Evolutionary conservation across 139 green algal species (phyloP).

Genomic region (Desmodesmus armatus): DNA sequence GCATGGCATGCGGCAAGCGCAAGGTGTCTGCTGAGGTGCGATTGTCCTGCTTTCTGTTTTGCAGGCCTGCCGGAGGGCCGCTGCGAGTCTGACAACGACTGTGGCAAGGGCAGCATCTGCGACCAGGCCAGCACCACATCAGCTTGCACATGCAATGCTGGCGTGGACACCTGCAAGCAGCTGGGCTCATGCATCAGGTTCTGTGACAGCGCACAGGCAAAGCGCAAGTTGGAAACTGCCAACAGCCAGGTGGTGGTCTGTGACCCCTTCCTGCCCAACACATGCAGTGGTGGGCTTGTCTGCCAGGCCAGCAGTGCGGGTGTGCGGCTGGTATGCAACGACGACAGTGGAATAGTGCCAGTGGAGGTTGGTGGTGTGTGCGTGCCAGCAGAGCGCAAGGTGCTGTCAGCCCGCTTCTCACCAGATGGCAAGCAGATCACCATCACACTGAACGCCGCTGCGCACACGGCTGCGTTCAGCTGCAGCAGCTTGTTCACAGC

Average conservation of each 20-base stretch:
- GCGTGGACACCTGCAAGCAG: neutral
- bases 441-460: neutral
- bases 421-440: neutral
- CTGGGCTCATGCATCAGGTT: neutral
- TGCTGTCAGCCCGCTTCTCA: neutral
- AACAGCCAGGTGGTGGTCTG: neutral
- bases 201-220: neutral
- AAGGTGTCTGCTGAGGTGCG: neutral
- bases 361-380: neutral
- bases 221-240: neutral
- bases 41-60: neutral
- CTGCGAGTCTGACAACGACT: neutral
- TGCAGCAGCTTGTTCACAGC: neutral
- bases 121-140: neutral
- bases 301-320: neutral
- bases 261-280: slow-evolving; percentile 5
- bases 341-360: neutral
- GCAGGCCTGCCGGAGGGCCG: neutral
- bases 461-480: neutral
- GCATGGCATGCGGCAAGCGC: too few species aligned
- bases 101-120: neutral
- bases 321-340: neutral
- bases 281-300: neutral
- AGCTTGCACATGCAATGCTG: neutral
- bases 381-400: neutral